Evolutionary conservation across 768 basidiomycete species (phyloP).

Genomic region (Agaricus blazei): DNA sequence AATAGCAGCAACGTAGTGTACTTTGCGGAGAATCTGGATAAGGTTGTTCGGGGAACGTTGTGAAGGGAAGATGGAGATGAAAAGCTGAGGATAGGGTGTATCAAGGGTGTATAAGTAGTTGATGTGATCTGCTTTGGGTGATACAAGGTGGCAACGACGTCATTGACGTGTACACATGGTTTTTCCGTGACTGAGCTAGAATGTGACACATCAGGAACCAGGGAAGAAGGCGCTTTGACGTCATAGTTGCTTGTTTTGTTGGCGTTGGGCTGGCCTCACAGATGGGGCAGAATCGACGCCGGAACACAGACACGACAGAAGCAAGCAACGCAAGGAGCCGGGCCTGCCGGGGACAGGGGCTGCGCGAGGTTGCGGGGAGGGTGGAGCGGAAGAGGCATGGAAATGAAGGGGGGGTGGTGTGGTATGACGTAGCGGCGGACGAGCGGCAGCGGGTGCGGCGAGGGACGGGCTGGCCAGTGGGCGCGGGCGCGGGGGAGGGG

Average conservation of each 20-base stretch:
- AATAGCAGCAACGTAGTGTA: constrained; percentile 75
- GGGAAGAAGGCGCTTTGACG: constrained; percentile 7
- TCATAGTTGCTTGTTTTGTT: constrained; percentile 7
- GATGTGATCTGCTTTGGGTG: not conserved
- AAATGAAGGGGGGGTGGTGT: constrained; percentile 8
- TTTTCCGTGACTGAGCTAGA: constrained; percentile 6
- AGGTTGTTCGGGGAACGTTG: constrained; percentile 41
- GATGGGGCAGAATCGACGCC: not conserved
- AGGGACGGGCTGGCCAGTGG: too few relatives aligned
- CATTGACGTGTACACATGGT: constrained; percentile 10
- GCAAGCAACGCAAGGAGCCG: not conserved
- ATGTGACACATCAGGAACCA: constrained; percentile 12
- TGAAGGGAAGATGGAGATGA: constrained; percentile 6
- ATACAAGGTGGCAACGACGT: constrained; percentile 1
- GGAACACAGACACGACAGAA: not conserved
- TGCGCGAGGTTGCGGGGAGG: not conserved
- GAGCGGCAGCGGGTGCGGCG: not conserved
- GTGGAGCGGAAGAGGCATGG: constrained; percentile 2
- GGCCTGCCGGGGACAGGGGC: not conserved
- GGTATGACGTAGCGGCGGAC: constrained; percentile 11
- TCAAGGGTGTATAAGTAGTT: not conserved
- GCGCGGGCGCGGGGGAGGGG: too few relatives aligned
- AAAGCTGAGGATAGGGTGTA: not conserved
- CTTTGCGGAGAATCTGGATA: constrained; percentile 68
- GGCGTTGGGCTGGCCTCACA: not conserved